Base-by-base conservation (phyloP, 441 rosid genomes). In the Daphne laureola region DNA sequence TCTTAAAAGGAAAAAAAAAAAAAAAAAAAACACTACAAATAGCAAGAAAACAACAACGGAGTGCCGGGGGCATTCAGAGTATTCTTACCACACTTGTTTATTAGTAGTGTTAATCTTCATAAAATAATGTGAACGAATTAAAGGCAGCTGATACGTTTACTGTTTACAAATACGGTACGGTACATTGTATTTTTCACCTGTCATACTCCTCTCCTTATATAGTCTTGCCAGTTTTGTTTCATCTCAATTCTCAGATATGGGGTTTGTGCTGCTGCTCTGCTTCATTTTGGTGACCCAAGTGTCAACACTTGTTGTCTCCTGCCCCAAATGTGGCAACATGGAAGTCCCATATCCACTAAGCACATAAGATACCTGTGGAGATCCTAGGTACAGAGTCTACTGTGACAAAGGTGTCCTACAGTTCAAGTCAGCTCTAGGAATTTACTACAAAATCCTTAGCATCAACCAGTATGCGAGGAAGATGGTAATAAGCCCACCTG, bases 331-430 rank as follows among this genome's bases (percentile, higher is more conserved):
- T 64, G 86, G 83, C 2, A 63, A 31, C 57, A 53, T 59, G 50
- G 73, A 65, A 59, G 79, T 78, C 38, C 86, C 86, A 40, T 73
- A 65, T 71, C 90, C 90, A 14, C 81, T 78, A 49, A 78, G 84
- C 78, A 80, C 78, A 2, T 18, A 45, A 14, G 63, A 55, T 4
- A 61, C 52, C 51, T 83, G 90, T 72, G 90, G 82, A 31, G 76
- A 80, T 61, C 58, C 73, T n/a, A 64, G 66, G 57, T 78, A 80
- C 47, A 67, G 54, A 63, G 66, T 80, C 52, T 69, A 65, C 46
- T 80, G 84, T 58, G 76, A 76, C 58, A 69, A 66, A 38, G 71
- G 56, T 21, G 55, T n/a, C 43, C 59, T 78, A 14, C 58, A 76
- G 63, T 76, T 80, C 64, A 8, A 47, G 60, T 78, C 86, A 1